Evolutionary conservation across 805 yeast species (phyloP).

Genomic region (Schwanniomyces sp.): DNA sequence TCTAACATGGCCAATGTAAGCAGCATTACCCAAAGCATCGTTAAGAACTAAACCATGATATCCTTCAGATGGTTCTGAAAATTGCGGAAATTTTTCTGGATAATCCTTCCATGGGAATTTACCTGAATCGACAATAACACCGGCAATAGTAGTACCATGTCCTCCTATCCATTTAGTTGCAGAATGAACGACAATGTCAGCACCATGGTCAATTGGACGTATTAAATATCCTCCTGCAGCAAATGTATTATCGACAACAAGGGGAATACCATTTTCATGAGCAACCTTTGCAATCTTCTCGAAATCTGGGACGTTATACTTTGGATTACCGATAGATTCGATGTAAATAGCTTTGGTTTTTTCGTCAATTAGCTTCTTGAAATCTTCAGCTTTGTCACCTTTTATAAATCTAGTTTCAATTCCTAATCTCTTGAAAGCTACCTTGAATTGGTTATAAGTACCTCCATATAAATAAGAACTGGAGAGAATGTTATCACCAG

Average conservation of each 20-base stretch:
- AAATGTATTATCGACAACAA: slow-evolving; percentile 93
- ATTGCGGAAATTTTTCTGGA: slow-evolving; percentile 89
- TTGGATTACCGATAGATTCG: slow-evolving; percentile 92
- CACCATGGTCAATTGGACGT: slow-evolving; percentile 85
- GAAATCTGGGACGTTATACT: slow-evolving; percentile 89
- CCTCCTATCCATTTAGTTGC: slow-evolving; percentile 99
- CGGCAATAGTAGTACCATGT: slow-evolving; percentile 93
- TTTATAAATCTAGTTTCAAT: slow-evolving; percentile 81
- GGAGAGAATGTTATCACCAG: slow-evolving; percentile 88
- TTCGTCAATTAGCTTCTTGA: slow-evolving; percentile 72
- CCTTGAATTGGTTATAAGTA: slow-evolving; percentile 93
- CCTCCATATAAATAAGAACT: slow-evolving; percentile 93
- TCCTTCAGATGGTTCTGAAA: slow-evolving; percentile 87
- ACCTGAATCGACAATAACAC: slow-evolving; percentile 87
- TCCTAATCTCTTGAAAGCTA: slow-evolving; percentile 85
- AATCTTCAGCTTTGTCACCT: slow-evolving; percentile 76
- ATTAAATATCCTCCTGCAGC: slow-evolving; percentile 94
- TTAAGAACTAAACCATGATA: slow-evolving; percentile 86
- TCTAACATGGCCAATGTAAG: slow-evolving; percentile 78
- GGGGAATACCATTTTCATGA: slow-evolving; percentile 83
- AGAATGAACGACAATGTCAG: slow-evolving; percentile 88
- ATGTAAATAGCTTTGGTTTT: slow-evolving; percentile 87
- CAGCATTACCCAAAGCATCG: slow-evolving; percentile 78
- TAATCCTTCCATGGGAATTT: slow-evolving; percentile 88
- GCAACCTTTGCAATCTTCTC: slow-evolving; percentile 73